Evolutionary conservation across 2,329 filamentous ascomycete species (phyloP).

Genomic region (Phyllosticta citriasiana): DNA sequence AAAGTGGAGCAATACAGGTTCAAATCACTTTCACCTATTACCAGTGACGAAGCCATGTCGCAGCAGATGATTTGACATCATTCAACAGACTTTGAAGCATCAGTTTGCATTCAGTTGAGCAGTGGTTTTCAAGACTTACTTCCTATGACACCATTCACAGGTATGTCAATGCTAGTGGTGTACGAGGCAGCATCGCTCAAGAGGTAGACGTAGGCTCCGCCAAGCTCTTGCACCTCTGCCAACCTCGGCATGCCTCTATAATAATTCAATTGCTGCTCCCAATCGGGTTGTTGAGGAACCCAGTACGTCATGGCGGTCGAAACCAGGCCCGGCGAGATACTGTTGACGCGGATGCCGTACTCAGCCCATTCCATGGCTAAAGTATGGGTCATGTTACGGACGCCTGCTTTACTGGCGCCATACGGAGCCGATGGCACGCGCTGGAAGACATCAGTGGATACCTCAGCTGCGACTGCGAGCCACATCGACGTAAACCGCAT

Average conservation of each 20-base stretch:
- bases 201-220: slow-evolving; percentile 48
- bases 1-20: no score
- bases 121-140: background rate
- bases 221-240: slow-evolving; percentile 44
- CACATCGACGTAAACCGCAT: background rate
- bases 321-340: slow-evolving; percentile 26
- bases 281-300: slow-evolving; percentile 44
- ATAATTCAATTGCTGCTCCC: slow-evolving; percentile 48
- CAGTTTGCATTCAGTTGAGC: background rate
- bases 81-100: background rate
- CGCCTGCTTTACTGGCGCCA: slow-evolving; percentile 35
- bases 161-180: slow-evolving; percentile 43
- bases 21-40: no score
- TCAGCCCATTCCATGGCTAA: slow-evolving; percentile 32
- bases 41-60: no score
- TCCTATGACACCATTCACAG: slow-evolving; percentile 28
- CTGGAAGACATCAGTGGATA: slow-evolving; percentile 7
- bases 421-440: slow-evolving; percentile 31
- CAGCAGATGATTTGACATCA: background rate
- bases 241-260: slow-evolving; percentile 48
- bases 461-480: background rate
- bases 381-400: slow-evolving; percentile 31
- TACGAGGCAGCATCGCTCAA: slow-evolving; percentile 44
- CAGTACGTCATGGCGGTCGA: slow-evolving; percentile 33
- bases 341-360: slow-evolving; percentile 29